phyloP scores from a whole-genome alignment of 805 yeast genomes.

The Yamadazyma philogaea region DNA sequence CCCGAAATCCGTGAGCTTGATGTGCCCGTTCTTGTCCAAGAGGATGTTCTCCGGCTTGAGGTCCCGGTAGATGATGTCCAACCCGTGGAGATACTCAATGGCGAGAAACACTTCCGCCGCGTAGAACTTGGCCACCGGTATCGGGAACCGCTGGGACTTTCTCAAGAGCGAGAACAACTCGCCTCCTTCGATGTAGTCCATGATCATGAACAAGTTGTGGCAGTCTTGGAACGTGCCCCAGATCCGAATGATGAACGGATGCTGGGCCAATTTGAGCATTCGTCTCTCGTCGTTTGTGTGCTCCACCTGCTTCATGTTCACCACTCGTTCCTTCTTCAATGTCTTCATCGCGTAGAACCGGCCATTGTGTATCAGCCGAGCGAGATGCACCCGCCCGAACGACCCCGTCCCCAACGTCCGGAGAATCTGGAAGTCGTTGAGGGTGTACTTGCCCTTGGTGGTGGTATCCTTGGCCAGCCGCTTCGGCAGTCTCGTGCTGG shows the following conservation, averaged over 20 bases:
- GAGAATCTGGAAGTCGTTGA: conserved; percentile 53
- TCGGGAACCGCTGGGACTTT: conserved; percentile 58
- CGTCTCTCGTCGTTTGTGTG: conserved; percentile 63
- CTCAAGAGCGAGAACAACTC: conserved; percentile 55
- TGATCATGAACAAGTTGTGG: conserved; percentile 55
- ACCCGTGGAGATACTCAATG: conserved; percentile 55
- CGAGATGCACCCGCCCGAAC: conserved; percentile 59
- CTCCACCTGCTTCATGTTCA: conserved; percentile 61
- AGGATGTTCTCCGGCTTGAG: conserved; percentile 60
- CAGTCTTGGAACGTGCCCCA: conserved; percentile 68
- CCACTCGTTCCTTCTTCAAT: conserved; percentile 54
- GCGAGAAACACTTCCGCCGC: conserved; percentile 62
- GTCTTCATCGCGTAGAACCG: conserved; percentile 60
- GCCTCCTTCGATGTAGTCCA: conserved; percentile 67
- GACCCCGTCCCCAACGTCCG: conserved; percentile 61
- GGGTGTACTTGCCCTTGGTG: conserved; percentile 56
- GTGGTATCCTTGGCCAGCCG: conserved; percentile 30
- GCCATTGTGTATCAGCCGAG: conserved; percentile 56
- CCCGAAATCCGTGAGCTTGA: conserved; percentile 60
- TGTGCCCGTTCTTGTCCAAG: conserved; percentile 57
- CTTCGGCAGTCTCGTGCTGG: conserved; percentile 5
- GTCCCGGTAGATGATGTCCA: conserved; percentile 58
- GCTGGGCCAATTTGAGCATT: conserved; percentile 56
- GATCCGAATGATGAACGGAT: conserved; percentile 59
- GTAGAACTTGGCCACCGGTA: conserved; percentile 61